phyloP scores from a whole-genome alignment of 1,139 yeast species.

The Taphrina sp. region DNA sequence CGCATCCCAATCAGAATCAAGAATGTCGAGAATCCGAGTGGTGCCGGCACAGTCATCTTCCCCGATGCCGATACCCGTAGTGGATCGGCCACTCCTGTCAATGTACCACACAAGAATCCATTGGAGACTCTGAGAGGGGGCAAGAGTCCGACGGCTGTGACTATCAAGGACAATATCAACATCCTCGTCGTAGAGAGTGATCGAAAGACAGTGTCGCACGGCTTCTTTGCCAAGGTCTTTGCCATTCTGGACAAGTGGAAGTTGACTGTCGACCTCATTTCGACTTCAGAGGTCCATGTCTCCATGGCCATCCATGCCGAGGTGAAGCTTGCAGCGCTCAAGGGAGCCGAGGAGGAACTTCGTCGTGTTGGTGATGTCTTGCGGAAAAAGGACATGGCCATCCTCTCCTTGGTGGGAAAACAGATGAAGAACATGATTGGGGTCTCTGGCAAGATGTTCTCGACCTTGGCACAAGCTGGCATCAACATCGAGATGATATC shows the following conservation, averaged over 20 bases:
- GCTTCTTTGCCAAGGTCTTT: constrained; percentile 87
- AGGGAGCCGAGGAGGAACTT: constrained; percentile 58
- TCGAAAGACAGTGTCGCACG: constrained; percentile 88
- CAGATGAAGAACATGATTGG: constrained; percentile 97
- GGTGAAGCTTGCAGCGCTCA: constrained; percentile 50
- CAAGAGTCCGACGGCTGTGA: constrained; percentile 93
- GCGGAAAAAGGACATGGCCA: constrained; percentile 80
- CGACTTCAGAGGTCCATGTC: constrained; percentile 96
- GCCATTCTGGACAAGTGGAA: constrained; percentile 78
- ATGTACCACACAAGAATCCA: constrained; percentile 54
- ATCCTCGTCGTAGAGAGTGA: constrained; percentile 92
- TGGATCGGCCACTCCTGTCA: constrained; percentile 81
- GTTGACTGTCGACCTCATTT: constrained; percentile 89
- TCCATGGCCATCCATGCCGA: constrained; percentile 93
- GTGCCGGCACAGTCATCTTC: constrained; percentile 86
- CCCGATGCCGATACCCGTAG: constrained; percentile 83
- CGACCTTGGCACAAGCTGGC: constrained; percentile 85
- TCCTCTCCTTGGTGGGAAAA: constrained; percentile 89
- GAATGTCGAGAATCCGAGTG: constrained; percentile 88
- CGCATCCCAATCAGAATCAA: constrained; percentile 94
- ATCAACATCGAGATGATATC: constrained; percentile 96
- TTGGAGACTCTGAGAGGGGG: constrained; percentile 45
- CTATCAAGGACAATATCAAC: constrained; percentile 87
- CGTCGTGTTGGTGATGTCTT: constrained; percentile 83
- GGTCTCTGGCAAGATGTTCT: constrained; percentile 96